Percentiles rank a stretch among this genome's conserved stretches.
These are phyloP conservation scores for Penicillium verhagenii DNA, from an alignment of 495 filamentous ascomycete species.

Conservation along the genomic window DNA sequence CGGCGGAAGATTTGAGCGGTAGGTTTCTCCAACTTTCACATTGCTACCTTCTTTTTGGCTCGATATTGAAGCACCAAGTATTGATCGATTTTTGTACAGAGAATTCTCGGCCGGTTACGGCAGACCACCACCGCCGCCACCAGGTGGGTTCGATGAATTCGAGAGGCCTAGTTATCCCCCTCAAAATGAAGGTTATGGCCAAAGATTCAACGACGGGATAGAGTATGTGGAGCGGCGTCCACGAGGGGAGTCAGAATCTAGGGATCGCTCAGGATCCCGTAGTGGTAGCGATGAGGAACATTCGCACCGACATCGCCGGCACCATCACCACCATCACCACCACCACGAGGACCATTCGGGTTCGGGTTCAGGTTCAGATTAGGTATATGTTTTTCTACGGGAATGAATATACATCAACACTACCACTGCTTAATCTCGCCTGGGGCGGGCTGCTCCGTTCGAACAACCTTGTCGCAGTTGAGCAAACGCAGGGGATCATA, in stretches of 20 bases:
- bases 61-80: too few relatives aligned
- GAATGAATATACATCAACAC: neutral
- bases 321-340: constrained; percentile 37
- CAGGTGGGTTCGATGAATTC: constrained; percentile 19
- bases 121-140: constrained; percentile 11
- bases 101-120: constrained; percentile 15
- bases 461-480: constrained; percentile 67
- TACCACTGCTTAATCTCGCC: constrained; percentile 46
- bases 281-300: constrained; percentile 21
- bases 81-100: constrained; percentile 15
- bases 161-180: constrained; percentile 13
- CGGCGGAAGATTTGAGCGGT: constrained; percentile 19
- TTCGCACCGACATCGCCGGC: constrained; percentile 31
- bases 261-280: constrained; percentile 13
- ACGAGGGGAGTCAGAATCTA: constrained; percentile 13
- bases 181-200: constrained; percentile 19
- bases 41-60: constrained; percentile 24
- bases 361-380: constrained; percentile 26
- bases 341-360: constrained; percentile 16
- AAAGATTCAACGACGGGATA: constrained; percentile 9
- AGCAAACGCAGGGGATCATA: constrained; percentile 64
- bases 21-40: constrained; percentile 12
- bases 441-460: constrained; percentile 39
- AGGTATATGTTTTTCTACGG: neutral
- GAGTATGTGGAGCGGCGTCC: constrained; percentile 10